These are phyloP conservation scores for Pseudogymnoascus pannorum DNA, from an alignment of 2,329 filamentous ascomycete genomes.

Conservation along the genomic window DNA sequence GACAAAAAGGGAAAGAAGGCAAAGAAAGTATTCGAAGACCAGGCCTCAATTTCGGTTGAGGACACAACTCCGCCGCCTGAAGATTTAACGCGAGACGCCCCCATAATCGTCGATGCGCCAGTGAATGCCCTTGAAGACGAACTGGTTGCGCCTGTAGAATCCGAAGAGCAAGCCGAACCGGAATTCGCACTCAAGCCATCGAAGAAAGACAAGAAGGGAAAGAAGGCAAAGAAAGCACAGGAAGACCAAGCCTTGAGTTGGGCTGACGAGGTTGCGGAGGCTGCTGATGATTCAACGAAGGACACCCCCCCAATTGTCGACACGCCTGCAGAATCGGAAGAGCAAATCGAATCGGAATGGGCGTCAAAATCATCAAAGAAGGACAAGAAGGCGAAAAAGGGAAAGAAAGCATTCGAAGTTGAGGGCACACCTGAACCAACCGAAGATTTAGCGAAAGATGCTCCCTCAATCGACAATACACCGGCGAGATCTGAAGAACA, in stretches of 20 bases:
- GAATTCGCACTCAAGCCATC: not conserved
- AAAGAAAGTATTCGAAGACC: not conserved
- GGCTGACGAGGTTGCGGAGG: not conserved
- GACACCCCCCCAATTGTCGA: not conserved
- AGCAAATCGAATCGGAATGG: slow-evolving; percentile 11
- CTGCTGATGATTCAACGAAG: not conserved
- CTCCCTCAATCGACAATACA: slow-evolving; percentile 7
- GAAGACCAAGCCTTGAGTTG: not conserved
- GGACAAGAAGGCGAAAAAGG: slow-evolving; percentile 27
- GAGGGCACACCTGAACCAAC: not conserved
- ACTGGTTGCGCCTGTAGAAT: not conserved
- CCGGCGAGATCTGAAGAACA: not conserved
- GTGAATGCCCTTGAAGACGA: not conserved
- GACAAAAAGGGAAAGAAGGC: slow-evolving; percentile 33
- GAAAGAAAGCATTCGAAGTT: not conserved
- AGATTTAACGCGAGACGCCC: not conserved
- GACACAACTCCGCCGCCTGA: not conserved
- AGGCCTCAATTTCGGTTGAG: not conserved
- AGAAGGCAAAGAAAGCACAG: slow-evolving; percentile 27
- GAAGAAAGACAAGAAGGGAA: slow-evolving; percentile 25
- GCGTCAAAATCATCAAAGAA: slow-evolving; percentile 30
- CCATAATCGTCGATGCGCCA: not conserved
- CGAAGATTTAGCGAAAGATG: not conserved
- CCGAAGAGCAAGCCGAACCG: not conserved
- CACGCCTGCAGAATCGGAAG: slow-evolving; percentile 11